Conservation (phyloP, 306 rosid genomes). For the Vigna mungo region DNA sequence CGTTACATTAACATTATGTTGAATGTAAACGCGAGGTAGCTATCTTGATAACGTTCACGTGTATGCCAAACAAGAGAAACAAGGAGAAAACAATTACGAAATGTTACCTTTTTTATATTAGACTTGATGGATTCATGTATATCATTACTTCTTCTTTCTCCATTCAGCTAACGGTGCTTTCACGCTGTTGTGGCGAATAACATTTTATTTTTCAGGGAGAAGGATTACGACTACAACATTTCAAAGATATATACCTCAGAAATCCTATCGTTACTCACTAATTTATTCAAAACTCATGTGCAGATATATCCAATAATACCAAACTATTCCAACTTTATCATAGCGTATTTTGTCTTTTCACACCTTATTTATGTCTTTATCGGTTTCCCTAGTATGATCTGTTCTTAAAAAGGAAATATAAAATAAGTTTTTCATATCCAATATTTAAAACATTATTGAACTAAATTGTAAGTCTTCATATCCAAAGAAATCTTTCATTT, state of each 20-base stretch:
- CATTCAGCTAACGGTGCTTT: slow-evolving; percentile 20
- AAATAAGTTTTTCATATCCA: too few relatives aligned
- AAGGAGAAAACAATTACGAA: too few relatives aligned
- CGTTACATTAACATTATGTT: background rate
- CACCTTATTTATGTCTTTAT: background rate
- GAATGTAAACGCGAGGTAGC: background rate
- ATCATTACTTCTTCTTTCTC: background rate
- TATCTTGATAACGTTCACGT: too few relatives aligned
- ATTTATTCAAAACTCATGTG: slow-evolving; percentile 13
- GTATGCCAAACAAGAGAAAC: too few relatives aligned
- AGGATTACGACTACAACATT: background rate
- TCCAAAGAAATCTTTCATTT: too few relatives aligned
- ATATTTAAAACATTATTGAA: too few relatives aligned
- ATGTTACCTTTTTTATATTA: background rate
- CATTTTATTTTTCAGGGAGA: slow-evolving; percentile 7
- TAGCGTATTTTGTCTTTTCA: background rate
- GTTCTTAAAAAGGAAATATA: background rate
- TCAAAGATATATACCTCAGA: slow-evolving; percentile 24
- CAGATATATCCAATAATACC: background rate
- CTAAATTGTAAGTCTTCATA: too few relatives aligned
- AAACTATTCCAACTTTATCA: slow-evolving; percentile 34
- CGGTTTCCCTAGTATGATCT: background rate
- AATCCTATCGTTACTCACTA: background rate
- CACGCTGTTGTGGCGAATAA: background rate
- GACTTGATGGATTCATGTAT: background rate